These are phyloP conservation scores for Cyathus olla DNA, from an alignment of 1,284 basidiomycete species.

Conservation along the genomic window DNA sequence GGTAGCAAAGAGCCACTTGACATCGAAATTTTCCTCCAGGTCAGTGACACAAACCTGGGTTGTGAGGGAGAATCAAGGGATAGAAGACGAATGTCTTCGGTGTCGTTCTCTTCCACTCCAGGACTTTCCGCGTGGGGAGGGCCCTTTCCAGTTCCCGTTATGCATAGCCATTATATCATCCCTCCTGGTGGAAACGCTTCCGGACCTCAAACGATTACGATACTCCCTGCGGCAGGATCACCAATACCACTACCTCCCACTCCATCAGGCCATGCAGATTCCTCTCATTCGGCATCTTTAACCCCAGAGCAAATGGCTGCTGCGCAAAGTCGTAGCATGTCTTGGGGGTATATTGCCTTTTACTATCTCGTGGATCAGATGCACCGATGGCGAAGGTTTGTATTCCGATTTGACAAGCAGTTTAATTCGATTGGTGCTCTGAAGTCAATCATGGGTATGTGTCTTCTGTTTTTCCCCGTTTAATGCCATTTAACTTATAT, in stretches of 20 bases:
- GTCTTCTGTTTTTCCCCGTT: not conserved
- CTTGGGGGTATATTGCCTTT: slow-evolving; percentile 83
- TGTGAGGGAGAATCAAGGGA: slow-evolving; percentile 7
- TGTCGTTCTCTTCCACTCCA: slow-evolving; percentile 25
- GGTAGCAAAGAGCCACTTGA: slow-evolving; percentile 75
- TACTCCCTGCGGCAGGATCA: too few relatives aligned
- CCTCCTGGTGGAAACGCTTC: slow-evolving; percentile 35
- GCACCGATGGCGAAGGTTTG: slow-evolving; percentile 82
- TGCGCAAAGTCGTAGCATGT: slow-evolving; percentile 47
- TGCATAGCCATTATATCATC: slow-evolving; percentile 47
- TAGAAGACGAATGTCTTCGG: not conserved
- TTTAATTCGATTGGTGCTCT: slow-evolving; percentile 78
- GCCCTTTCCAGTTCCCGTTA: slow-evolving; percentile 29
- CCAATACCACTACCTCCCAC: too few relatives aligned
- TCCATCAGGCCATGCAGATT: too few relatives aligned
- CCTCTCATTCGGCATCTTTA: too few relatives aligned
- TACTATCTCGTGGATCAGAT: slow-evolving; percentile 83
- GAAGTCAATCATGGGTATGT: slow-evolving; percentile 73
- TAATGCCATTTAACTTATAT: not conserved
- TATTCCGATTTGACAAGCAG: slow-evolving; percentile 80
- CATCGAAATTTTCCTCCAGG: slow-evolving; percentile 79
- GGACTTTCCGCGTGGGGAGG: slow-evolving; percentile 30
- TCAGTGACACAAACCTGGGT: slow-evolving; percentile 45
- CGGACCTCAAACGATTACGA: too few relatives aligned
- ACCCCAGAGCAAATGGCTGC: too few relatives aligned